Percentiles rank a stretch among this genome's conserved stretches.
These are phyloP conservation scores for Arabidopsis hybrid DNA, from an alignment of 441 rosid genomes.

Conservation along the genomic window DNA sequence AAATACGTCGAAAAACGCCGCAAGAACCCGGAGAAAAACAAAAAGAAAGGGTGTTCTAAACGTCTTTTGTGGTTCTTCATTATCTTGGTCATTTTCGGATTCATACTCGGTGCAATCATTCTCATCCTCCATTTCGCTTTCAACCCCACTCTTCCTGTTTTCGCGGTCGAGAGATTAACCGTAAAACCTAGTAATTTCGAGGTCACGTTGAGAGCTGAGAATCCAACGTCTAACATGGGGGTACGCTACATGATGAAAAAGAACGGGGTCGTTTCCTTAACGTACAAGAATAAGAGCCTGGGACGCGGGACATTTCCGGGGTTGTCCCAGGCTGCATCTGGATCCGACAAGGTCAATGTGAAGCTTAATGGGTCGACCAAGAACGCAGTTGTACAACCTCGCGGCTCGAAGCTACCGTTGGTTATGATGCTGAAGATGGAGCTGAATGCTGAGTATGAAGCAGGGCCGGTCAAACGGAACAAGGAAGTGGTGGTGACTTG, in stretches of 20 bases:
- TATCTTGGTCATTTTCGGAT: slow-evolving; percentile 33
- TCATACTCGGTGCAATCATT: slow-evolving; percentile 33
- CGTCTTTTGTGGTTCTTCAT: slow-evolving; percentile 40
- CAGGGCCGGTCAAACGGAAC: slow-evolving; percentile 40
- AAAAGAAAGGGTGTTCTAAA: slow-evolving; percentile 25
- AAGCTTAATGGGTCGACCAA: slow-evolving; percentile 39
- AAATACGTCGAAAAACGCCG: slow-evolving; percentile 41
- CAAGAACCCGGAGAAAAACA: slow-evolving; percentile 35
- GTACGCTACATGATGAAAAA: slow-evolving; percentile 36
- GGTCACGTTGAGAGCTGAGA: slow-evolving; percentile 33
- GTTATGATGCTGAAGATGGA: slow-evolving; percentile 37
- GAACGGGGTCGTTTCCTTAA: slow-evolving; percentile 16
- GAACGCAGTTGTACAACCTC: slow-evolving; percentile 25
- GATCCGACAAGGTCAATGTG: slow-evolving; percentile 23
- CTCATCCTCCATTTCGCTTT: slow-evolving; percentile 28
- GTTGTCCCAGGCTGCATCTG: slow-evolving; percentile 30
- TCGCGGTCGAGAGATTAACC: slow-evolving; percentile 23
- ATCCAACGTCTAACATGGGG: slow-evolving; percentile 46
- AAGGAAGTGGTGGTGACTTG: slow-evolving; percentile 44
- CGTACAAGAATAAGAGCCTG: slow-evolving; percentile 38
- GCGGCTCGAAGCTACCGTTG: slow-evolving; percentile 29
- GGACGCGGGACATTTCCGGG: slow-evolving; percentile 41
- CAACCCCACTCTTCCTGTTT: slow-evolving; percentile 37
- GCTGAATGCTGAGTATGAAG: slow-evolving; percentile 38
- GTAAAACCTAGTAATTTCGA: slow-evolving; percentile 21